Base-by-base conservation (phyloP, 2,329 filamentous ascomycete species). In the Calonectria pteridis region DNA sequence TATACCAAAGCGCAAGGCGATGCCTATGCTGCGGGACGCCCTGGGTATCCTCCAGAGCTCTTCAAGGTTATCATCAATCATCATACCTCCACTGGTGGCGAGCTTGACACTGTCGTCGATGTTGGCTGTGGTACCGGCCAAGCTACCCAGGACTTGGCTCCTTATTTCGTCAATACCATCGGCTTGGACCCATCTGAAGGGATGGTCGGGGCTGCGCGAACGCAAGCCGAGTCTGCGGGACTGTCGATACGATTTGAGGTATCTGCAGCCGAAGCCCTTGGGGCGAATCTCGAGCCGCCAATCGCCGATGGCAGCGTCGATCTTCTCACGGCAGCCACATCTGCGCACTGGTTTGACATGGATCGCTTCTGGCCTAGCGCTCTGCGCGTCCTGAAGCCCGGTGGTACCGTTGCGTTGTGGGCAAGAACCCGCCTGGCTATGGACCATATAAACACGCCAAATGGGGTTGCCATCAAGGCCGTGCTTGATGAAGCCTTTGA, bases 281-380 rank as follows among this genome's bases (percentile, higher is more conserved):
- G 83, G 2, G n/a, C 5, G 4, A 7, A 58, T 26, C 20, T 84
- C 16, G 82, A 50, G 75, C 72, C 50, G 31, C 77, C 78, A 0
- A 73, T 87, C 6, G 74, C 74, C 1, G 82, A 84, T 35, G 77
- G 70, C 13, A 85, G 81, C 66, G 85, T 90, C 7, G 89, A 90
- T 76, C 79, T 91, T n/a, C 82, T 90, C 74, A 87, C 85, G 0
- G 86, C 86, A 83, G 87, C 87, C 0, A 89, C 84, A 10, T 86
- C 88, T 0, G 88, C 88, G 0, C 90, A 92, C 79, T 92, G 90
- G 90, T 91, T 92, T 81, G 85, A 91, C 74, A 86, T 91, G 85
- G 74, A 83, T 0, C 66, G 66, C 0, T 91, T 91, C 82, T 91
- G 88, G 86, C 58, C 74, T 4, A 81, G 82, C 0, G 89, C 88